Conservation (phyloP, 441 rosid genomes). For the Euphorbia corollata region DNA sequence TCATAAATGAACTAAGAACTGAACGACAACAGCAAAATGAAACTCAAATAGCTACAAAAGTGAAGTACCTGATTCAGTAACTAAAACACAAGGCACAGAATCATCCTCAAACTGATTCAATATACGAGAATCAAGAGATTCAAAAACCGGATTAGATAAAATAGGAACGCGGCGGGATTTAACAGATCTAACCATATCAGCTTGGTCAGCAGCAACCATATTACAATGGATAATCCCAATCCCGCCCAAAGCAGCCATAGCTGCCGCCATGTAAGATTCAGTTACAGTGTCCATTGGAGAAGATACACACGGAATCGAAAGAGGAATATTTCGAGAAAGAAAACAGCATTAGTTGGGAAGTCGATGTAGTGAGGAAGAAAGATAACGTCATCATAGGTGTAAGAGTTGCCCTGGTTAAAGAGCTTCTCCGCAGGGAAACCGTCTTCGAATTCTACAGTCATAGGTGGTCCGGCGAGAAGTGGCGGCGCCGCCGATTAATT, state of each 20-base stretch:
- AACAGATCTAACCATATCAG: conserved; percentile 50
- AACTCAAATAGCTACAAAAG: neutral
- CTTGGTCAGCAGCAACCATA: conserved; percentile 45
- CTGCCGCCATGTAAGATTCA: conserved; percentile 76
- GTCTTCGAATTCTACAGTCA: conserved; percentile 36
- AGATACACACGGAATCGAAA: conserved; percentile 78
- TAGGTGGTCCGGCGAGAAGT: neutral
- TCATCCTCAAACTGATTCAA: conserved; percentile 37
- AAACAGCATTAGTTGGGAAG: conserved; percentile 70
- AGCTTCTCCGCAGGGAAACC: conserved; percentile 52
- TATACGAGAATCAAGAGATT: conserved; percentile 31
- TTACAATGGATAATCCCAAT: conserved; percentile 77
- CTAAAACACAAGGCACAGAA: conserved; percentile 33
- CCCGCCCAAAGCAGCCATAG: conserved; percentile 84
- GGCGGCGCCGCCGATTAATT: neutral
- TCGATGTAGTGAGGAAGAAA: conserved; percentile 84
- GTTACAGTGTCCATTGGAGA: conserved; percentile 98
- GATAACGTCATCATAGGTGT: conserved; percentile 83
- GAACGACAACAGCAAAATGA: neutral
- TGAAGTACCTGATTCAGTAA: conserved; percentile 38
- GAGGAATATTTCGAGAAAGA: conserved; percentile 65
- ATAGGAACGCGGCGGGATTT: conserved; percentile 64
- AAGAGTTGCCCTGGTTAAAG: conserved; percentile 68
- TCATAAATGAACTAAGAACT: neutral
- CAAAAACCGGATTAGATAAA: conserved; percentile 40